phyloP scores from a whole-genome alignment of 2,329 filamentous ascomycete genomes.

The Leptographium flavum region DNA sequence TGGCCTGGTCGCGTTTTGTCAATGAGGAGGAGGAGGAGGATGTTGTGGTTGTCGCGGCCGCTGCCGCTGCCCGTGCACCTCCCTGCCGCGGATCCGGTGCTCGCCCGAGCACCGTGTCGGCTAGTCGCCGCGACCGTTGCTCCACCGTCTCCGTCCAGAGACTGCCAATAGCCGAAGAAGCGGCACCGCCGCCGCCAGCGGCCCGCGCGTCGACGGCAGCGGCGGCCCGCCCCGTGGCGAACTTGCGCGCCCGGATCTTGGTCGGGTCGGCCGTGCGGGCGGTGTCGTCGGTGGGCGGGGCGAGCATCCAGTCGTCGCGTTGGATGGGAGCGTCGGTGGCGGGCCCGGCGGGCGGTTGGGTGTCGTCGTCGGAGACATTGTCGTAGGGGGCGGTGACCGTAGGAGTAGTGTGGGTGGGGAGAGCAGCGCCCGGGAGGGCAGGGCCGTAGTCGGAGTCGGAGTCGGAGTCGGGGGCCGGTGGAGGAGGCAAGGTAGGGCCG shows the following conservation, averaged over 20 bases:
- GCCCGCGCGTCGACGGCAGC: conserved; percentile 12
- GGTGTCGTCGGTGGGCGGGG: conserved; percentile 43
- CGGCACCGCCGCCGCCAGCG: conserved; percentile 15
- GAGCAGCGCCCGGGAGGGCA: conserved; percentile 36
- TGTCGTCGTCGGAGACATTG: too few relatives aligned
- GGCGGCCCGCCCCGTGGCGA: conserved; percentile 49
- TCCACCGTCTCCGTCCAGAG: conserved; percentile 90
- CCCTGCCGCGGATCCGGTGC: conserved; percentile 30
- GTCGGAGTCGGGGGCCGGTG: conserved; percentile 23
- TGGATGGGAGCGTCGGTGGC: conserved; percentile 31
- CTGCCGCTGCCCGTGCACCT: conserved; percentile 28
- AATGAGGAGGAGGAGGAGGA: conserved; percentile 13
- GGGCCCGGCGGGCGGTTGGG: conserved; percentile 11
- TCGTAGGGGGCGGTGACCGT: too few relatives aligned
- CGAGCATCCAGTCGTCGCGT: conserved; percentile 78
- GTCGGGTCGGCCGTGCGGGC: conserved; percentile 62
- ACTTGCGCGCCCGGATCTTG: conserved; percentile 68
- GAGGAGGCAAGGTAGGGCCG: background rate
- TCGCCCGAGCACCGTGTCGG: conserved; percentile 71
- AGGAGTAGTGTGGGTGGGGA: too few relatives aligned
- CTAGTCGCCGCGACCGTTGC: conserved; percentile 67
- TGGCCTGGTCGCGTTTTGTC: conserved; percentile 43
- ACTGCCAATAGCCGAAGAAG: conserved; percentile 35
- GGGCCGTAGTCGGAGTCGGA: conserved; percentile 45
- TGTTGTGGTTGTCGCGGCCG: conserved; percentile 6